phyloP scores from a whole-genome alignment of 805 yeast genomes.

The Ogataea henricii region DNA sequence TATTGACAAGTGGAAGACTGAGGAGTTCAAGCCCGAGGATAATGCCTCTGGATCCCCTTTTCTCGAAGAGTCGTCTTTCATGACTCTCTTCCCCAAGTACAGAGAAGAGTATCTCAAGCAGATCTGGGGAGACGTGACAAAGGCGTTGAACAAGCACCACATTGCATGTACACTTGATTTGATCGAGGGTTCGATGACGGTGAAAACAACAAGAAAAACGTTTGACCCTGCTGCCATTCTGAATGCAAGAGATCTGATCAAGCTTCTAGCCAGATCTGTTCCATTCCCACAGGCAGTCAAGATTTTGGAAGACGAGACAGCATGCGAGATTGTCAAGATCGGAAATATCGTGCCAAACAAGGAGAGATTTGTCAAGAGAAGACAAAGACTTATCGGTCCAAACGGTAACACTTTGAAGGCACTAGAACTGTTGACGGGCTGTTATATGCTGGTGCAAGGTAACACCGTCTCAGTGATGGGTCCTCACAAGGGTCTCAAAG shows the following conservation, averaged over 20 bases:
- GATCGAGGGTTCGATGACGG: constrained; percentile 97
- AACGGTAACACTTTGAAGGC: constrained; percentile 96
- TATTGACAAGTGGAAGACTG: constrained; percentile 88
- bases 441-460: constrained; percentile 96
- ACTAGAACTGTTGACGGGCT: constrained; percentile 88
- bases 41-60: constrained; percentile 84
- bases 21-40: constrained; percentile 87
- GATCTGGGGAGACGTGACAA: constrained; percentile 93
- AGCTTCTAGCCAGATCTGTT: constrained; percentile 90
- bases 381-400: constrained; percentile 96
- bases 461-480: constrained; percentile 98
- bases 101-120: constrained; percentile 87
- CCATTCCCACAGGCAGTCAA: constrained; percentile 96
- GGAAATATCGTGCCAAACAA: constrained; percentile 87
- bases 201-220: constrained; percentile 92
- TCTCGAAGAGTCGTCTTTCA: constrained; percentile 93
- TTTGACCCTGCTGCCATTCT: constrained; percentile 92
- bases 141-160: constrained; percentile 68
- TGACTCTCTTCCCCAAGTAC: constrained; percentile 94
- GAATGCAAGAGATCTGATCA: constrained; percentile 93
- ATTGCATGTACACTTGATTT: constrained; percentile 84
- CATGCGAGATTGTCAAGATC: constrained; percentile 95
- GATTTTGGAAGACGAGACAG: constrained; percentile 86
- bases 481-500: constrained; percentile 89
- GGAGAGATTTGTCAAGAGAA: constrained; percentile 90